Evolutionary conservation across 2,329 filamentous ascomycete genomes (phyloP).

Genomic region (Fusarium avenaceum): DNA sequence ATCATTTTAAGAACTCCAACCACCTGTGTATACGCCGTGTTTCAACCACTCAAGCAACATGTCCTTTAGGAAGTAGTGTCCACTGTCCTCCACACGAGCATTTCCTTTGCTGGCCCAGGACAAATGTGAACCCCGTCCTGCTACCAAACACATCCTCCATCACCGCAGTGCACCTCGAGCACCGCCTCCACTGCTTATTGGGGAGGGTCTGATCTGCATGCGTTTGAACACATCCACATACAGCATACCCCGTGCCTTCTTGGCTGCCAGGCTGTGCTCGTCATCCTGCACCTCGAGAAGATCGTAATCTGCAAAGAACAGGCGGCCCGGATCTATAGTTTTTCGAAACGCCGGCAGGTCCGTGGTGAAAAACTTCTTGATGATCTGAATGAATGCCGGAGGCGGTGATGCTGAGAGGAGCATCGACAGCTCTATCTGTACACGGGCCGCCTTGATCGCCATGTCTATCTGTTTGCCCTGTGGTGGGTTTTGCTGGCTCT

Average conservation of each 20-base stretch:
- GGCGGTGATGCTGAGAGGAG: conserved; percentile 64
- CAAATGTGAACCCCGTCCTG: conserved; percentile 65
- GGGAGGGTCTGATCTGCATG: conserved; percentile 61
- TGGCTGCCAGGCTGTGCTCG: conserved; percentile 59
- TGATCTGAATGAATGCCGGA: conserved; percentile 64
- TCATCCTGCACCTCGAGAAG: conserved; percentile 77
- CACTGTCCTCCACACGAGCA: conserved; percentile 69
- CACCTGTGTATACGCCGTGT: conserved; percentile 9
- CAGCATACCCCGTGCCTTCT: conserved; percentile 52
- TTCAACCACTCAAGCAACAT: conserved; percentile 30
- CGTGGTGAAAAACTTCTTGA: conserved; percentile 74
- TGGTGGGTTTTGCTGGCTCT: conserved; percentile 62
- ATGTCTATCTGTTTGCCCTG: conserved; percentile 60
- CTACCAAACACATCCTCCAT: conserved; percentile 70
- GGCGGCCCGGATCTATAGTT: conserved; percentile 72
- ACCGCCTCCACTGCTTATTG: conserved; percentile 54
- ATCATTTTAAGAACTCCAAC: not conserved
- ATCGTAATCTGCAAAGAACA: conserved; percentile 80
- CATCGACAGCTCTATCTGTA: conserved; percentile 65
- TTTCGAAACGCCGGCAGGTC: conserved; percentile 70
- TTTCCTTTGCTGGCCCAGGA: conserved; percentile 67
- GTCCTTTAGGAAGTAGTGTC: conserved; percentile 59
- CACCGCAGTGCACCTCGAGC: conserved; percentile 72
- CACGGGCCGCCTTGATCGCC: conserved; percentile 61
- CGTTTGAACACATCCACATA: conserved; percentile 71